Evolutionary conservation across 2,329 filamentous ascomycete genomes (phyloP).

Genomic region (Pseudogymnoascus sp.): DNA sequence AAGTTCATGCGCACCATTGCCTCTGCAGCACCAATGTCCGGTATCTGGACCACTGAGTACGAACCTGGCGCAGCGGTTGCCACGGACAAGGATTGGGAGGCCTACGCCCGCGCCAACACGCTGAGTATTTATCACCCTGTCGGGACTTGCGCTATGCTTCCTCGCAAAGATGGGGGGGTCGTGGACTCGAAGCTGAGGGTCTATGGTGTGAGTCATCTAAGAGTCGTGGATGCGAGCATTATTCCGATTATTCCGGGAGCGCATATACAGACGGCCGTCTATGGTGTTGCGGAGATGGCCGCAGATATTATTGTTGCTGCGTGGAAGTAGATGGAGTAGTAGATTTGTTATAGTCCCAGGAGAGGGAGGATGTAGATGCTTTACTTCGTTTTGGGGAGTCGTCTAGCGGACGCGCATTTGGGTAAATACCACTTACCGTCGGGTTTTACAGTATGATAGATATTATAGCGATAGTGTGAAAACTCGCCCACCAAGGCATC

Average conservation of each 20-base stretch:
- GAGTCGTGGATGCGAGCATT: constrained; percentile 22
- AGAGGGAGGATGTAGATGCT: background rate
- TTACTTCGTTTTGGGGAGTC: background rate
- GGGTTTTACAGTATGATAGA: background rate
- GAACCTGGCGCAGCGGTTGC: constrained; percentile 17
- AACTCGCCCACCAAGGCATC: background rate
- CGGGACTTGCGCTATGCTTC: constrained; percentile 21
- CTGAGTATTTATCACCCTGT: constrained; percentile 14
- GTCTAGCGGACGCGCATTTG: background rate
- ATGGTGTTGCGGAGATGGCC: constrained; percentile 21
- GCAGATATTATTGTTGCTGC: constrained; percentile 17
- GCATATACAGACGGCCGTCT: constrained; percentile 18
- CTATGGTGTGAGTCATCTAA: constrained; percentile 18
- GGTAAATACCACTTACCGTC: background rate
- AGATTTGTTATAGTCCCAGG: background rate
- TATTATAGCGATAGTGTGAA: background rate
- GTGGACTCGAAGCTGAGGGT: constrained; percentile 21
- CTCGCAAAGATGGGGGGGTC: constrained; percentile 17
- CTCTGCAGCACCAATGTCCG: constrained; percentile 14
- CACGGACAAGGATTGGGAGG: constrained; percentile 11
- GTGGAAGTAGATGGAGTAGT: background rate
- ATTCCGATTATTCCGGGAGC: constrained; percentile 17
- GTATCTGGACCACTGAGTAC: constrained; percentile 19
- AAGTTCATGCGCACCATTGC: constrained; percentile 19
- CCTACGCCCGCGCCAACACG: constrained; percentile 12